Evolutionary conservation across 345 rosid species (phyloP).

Genomic region (Eucalyptus dawsonii): DNA sequence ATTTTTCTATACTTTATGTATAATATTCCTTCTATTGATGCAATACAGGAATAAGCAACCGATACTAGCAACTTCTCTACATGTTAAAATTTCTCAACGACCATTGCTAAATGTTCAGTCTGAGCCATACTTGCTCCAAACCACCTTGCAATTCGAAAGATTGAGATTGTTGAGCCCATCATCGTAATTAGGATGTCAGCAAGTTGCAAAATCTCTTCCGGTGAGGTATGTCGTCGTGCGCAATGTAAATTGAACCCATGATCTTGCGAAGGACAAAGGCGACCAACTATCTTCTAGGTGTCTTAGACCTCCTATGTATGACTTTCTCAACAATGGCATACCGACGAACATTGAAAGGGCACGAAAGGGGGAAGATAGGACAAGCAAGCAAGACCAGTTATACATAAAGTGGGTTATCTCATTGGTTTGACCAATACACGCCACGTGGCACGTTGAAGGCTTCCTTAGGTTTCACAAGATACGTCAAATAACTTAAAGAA

Average conservation of each 20-base stretch:
- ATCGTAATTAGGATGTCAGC: neutral
- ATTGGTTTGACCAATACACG: neutral
- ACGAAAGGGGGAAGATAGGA: neutral
- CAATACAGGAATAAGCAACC: rapidly evolving
- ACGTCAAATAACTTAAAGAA: neutral
- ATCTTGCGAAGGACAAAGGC: neutral
- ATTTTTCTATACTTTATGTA: neutral
- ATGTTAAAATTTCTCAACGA: neutral
- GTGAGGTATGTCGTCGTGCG: neutral
- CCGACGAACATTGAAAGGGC: neutral
- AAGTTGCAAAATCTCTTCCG: neutral
- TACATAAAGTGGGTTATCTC: neutral
- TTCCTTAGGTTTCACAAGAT: neutral
- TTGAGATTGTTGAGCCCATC: neutral
- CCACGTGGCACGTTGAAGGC: neutral
- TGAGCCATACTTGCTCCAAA: neutral
- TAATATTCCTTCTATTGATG: neutral
- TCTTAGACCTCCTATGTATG: neutral
- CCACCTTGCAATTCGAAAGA: too few species aligned
- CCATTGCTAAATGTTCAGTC: rapidly evolving
- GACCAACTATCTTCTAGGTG: neutral
- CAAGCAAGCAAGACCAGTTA: neutral
- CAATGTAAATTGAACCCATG: neutral
- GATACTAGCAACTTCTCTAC: neutral
- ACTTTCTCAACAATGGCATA: neutral